Evolutionary conservation across 352 stramenopile genomes (phyloP), one percentile per base, ranked within the genome.

Genomic region (Peronospora belbahrii): DNA sequence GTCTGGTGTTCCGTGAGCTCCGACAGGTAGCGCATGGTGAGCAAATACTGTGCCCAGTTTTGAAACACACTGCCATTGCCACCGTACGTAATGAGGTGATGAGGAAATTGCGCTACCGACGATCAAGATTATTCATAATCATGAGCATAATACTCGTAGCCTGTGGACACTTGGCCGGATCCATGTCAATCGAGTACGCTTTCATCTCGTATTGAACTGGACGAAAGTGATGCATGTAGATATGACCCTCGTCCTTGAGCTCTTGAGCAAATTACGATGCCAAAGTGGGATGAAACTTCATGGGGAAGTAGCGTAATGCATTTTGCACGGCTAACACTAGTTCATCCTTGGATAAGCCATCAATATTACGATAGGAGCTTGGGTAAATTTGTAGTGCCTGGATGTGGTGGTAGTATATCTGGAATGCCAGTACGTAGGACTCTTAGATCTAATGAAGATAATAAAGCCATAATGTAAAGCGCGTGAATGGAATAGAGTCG

Each of bases 111-210:
- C 14, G 85, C 85, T n/a, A 94, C 81, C 70, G 65, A 18, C 57
- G 74, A 55, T 94, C 83, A 15, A 95, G 57, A 62, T 95, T 94
- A 72, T 94, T 94, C 76, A 92, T 93, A 65, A 95, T 90, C 83
- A 94, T 94, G 52, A 94, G 75, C 70, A 87, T 82, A 38, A 95
- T 89, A 14, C 74, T 76, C 10, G 80, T 81, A 10, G 81, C 79
- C 34, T 89, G 75, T 37, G 71, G 73, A 63, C 71, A 87, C 38
- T 75, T 62, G 19, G 74, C 70, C 1, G 82, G 80, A 64, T 94
- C 94, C 53, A 43, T 50, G 3, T 77, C 59, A 45, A 95, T 81
- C 32, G 81, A 74, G 66, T 93, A 90, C 42, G 83, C 84, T 50
- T 85, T 88, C 74, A 95, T 94, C 62, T 92, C 79, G 59, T 95